Base-by-base conservation (phyloP, 305 asterid species). In the Fraxinus paxiana region DNA sequence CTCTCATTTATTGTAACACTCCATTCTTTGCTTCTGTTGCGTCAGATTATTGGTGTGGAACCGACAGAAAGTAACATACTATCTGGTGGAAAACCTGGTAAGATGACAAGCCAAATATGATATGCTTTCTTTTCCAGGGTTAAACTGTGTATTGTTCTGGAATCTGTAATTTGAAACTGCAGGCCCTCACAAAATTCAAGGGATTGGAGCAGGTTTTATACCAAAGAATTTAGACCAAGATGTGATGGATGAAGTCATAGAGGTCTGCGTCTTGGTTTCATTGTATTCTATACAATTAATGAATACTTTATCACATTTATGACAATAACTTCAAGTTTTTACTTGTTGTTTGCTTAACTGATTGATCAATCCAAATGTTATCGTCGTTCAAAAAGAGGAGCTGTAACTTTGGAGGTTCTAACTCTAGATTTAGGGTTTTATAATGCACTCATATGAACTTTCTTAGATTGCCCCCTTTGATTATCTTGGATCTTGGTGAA, bases 151-250 rank as follows among this genome's bases (percentile, higher is more conserved):
- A 76, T 84, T 84, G 83, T 92, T 85, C 95, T 90, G 86, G 93
- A 88, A 80, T 90, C 84, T 89, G 89, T 88, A 85, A 88, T 90
- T 88, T 88, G 88, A 85, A 89, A 90, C 78, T 91, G 97, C 98
- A 96, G 98, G 98, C 90, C 99, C 99, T 96, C 99, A 96, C 98
- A 94, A 96, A 96, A 96, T 96, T 96, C 98, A 94, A 93, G 98
- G 98, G 86, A 96, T 96, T 94, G 99, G 98, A 82, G 98, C 99
- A 94, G 99, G 99, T 94, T 96, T 94, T 90, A 89, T 94, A 74
- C 99, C 98, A 82, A 89, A 92, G 88, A 96, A 96, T 85, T 88
- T 96, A 84, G 97, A 96, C 84, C 95, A 86, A 87, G 93, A 86
- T 77, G 87, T 94, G 84, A 87, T 96, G 91, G 99, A 94, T 86